These are phyloP conservation scores for Pyrenula aspistea DNA, from an alignment of 495 filamentous ascomycete genomes.

Conservation along the genomic window DNA sequence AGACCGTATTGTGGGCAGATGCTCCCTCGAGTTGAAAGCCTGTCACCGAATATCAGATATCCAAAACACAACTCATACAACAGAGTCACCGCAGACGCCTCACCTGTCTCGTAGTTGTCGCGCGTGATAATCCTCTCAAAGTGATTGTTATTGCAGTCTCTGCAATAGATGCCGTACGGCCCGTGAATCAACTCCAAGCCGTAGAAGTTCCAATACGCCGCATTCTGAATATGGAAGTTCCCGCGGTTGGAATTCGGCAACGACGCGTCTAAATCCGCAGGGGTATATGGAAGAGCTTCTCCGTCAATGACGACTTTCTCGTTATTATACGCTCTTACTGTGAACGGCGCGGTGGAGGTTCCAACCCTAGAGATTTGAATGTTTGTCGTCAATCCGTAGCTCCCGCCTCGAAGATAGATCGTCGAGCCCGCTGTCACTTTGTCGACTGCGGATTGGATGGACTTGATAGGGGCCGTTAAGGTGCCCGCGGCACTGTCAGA, in stretches of 20 bases:
- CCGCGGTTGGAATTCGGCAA: conserved; percentile 11
- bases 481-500: conserved; percentile 10
- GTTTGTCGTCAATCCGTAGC: conserved; percentile 13
- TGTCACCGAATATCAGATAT: background rate
- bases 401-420: conserved; percentile 16
- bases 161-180: conserved; percentile 14
- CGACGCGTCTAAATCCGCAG: conserved; percentile 10
- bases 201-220: conserved; percentile 15
- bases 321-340: conserved; percentile 9
- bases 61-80: background rate
- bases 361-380: conserved; percentile 15
- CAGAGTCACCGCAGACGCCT: background rate
- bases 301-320: conserved; percentile 18
- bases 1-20: conserved; percentile 13
- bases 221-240: conserved; percentile 13
- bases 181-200: conserved; percentile 12
- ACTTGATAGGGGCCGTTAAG: conserved; percentile 13
- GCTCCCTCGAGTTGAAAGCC: conserved; percentile 17
- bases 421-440: conserved; percentile 12
- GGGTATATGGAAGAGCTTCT: conserved; percentile 13
- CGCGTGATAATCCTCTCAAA: conserved; percentile 15
- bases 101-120: conserved; percentile 16
- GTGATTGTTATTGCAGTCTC: conserved; percentile 11
- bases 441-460: conserved; percentile 16
- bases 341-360: conserved; percentile 10